Evolutionary conservation across 2,329 filamentous ascomycete species (phyloP), one percentile per base, ranked within the genome.

Genomic region (Neoarthrinium moseri): DNA sequence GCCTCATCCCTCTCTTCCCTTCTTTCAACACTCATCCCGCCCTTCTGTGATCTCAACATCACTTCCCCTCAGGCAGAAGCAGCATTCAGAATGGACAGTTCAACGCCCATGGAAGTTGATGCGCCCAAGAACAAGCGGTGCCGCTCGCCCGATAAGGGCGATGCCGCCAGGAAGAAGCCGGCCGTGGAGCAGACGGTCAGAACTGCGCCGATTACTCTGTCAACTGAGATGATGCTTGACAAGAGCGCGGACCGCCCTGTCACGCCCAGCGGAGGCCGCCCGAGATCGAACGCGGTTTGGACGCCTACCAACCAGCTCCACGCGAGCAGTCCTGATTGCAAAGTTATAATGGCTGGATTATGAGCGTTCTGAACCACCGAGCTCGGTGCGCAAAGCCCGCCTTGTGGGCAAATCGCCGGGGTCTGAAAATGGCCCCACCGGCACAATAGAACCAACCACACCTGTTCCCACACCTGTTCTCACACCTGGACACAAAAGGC

Each of bases 201-300:
- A 22, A 32, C 41, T 13, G 26, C 20, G 22, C 41, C 41, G 12
- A 36, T 44, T 10, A n/a, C 36, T n/a, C 15, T 44, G n/a, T 35
- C 41, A 5, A 36, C 32, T 5, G 41, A 44, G 20, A 44, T 36
- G 30, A 44, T 36, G 41, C 13, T 44, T 21, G 41, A 44, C 17
- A 36, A 36, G 41, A 36, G 41, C 32, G 13, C 41, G 13, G 27
- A 32, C 21, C 30, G 41, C 10, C 41, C 41, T 27, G 32, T 20
- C 22, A 44, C 41, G 17, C 41, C 41, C 30, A 36, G 22, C 22
- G 22, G 24, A n/a, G 41, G 41, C 22, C 35, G 41, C 11, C 41
- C 41, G 22, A 24, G 41, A 17, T 36, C 41, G 15, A 44, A 44
- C 15, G 41, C 41, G 1, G 8, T 44, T 11, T 44, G 41, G 41